Conservation (phyloP, 2,329 filamentous ascomycete species). For the Cyanodermella asteris region DNA sequence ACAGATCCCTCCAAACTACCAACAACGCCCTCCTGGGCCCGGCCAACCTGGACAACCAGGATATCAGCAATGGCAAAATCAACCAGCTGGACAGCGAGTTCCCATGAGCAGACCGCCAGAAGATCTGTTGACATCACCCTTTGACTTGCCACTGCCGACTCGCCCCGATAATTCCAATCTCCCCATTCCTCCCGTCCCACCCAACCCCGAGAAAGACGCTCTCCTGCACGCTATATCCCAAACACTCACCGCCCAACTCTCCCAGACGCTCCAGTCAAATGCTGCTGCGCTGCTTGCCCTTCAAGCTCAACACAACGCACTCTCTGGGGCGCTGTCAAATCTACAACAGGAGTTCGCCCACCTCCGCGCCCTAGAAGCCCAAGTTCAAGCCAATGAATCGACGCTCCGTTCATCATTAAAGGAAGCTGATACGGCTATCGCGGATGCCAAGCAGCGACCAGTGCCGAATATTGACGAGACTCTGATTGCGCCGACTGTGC, state of each 20-base stretch:
- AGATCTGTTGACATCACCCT: conserved; percentile 41
- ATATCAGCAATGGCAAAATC: conserved; percentile 7
- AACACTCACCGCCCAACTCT: conserved; percentile 46
- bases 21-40: conserved; percentile 9
- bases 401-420: conserved; percentile 58
- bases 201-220: conserved; percentile 87
- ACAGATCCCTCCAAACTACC: conserved; percentile 6
- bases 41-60: conserved; percentile 12
- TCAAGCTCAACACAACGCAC: conserved; percentile 55
- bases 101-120: conserved; percentile 19
- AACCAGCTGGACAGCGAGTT: conserved; percentile 11
- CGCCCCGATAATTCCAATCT: conserved; percentile 22
- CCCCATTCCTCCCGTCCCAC: conserved; percentile 67
- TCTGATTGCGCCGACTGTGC: conserved; percentile 79
- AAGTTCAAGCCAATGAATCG: conserved; percentile 54
- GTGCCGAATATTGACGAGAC: conserved; percentile 72
- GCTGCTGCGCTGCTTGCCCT: conserved; percentile 53
- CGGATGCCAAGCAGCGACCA: conserved; percentile 38
- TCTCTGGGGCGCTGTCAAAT: conserved; percentile 44
- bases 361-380: conserved; percentile 46
- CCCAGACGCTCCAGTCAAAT: conserved; percentile 48
- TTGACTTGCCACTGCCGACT: conserved; percentile 34
- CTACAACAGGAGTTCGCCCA: conserved; percentile 54
- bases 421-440: conserved; percentile 59
- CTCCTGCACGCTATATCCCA: conserved; percentile 56